Evolutionary conservation across 192 early-diverging fungal species (phyloP).

Genomic region (Helicostylum pulchrum): DNA sequence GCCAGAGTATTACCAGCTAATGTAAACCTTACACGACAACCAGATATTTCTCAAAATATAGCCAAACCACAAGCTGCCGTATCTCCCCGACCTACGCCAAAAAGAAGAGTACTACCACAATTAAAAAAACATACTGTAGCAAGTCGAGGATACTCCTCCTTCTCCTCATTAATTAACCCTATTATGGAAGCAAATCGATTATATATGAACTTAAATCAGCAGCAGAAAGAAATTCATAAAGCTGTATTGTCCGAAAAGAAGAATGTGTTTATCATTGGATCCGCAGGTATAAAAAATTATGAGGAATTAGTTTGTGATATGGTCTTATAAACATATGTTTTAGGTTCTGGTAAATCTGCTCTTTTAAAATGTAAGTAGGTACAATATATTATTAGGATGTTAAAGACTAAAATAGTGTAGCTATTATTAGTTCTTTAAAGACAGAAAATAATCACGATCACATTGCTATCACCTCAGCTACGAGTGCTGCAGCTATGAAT

Average conservation of each 20-base stretch:
- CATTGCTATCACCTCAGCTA: slow-evolving; percentile 64
- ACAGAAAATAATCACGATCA: slow-evolving; percentile 22
- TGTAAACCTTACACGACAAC: too few relatives aligned
- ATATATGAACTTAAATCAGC: not conserved
- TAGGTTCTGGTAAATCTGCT: slow-evolving; percentile 52
- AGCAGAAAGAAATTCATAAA: slow-evolving; percentile 59
- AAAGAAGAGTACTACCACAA: too few relatives aligned
- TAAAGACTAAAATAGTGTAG: slow-evolving; percentile 8
- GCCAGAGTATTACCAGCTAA: too few relatives aligned
- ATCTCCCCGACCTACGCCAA: too few relatives aligned
- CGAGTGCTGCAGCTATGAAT: slow-evolving; percentile 75
- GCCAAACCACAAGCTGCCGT: too few relatives aligned
- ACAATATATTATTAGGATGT: not conserved
- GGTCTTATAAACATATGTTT: not conserved
- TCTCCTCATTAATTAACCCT: too few relatives aligned
- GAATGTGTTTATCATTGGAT: slow-evolving; percentile 72
- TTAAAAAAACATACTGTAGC: too few relatives aligned
- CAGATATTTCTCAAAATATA: too few relatives aligned
- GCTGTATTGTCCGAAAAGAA: slow-evolving; percentile 49
- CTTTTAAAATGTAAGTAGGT: slow-evolving; percentile 32
- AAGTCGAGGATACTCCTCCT: too few relatives aligned
- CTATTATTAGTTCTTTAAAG: slow-evolving; percentile 34
- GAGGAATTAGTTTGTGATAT: not conserved
- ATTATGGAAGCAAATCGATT: too few relatives aligned
- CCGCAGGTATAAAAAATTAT: slow-evolving; percentile 41